phyloP scores from a whole-genome alignment of 2,329 filamentous ascomycete genomes.

The Hymenoscyphus scutula region DNA sequence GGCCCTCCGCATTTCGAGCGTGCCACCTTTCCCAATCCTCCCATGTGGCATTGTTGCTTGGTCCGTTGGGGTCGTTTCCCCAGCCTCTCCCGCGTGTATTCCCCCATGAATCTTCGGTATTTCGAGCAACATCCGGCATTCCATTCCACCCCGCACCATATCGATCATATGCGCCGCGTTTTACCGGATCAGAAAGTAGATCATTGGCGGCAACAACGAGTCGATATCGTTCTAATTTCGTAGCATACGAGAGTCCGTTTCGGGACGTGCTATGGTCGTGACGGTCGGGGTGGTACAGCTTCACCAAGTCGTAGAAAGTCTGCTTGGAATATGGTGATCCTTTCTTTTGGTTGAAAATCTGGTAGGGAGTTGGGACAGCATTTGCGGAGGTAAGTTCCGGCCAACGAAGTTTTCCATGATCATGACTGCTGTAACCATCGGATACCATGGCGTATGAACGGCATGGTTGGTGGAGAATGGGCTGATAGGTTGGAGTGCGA shows the following conservation, averaged over 20 bases:
- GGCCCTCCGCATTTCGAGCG: slow-evolving; percentile 46
- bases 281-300: slow-evolving; percentile 90
- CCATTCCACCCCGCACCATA: slow-evolving; percentile 78
- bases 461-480: slow-evolving; percentile 23
- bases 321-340: slow-evolving; percentile 74
- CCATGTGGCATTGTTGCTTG: slow-evolving; percentile 84
- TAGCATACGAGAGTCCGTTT: slow-evolving; percentile 53
- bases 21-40: slow-evolving; percentile 94
- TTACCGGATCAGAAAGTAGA: slow-evolving; percentile 77
- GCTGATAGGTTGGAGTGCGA: slow-evolving; percentile 13
- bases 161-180: slow-evolving; percentile 77
- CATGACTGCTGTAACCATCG: slow-evolving; percentile 38
- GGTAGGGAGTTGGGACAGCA: slow-evolving; percentile 68
- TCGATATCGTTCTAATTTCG: slow-evolving; percentile 83
- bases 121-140: slow-evolving; percentile 37
- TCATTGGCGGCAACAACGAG: slow-evolving; percentile 85
- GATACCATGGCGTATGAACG: slow-evolving; percentile 40
- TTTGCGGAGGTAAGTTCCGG: slow-evolving; percentile 34
- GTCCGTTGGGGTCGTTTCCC: slow-evolving; percentile 38
- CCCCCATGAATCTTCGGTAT: slow-evolving; percentile 31
- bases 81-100: slow-evolving; percentile 26
- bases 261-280: slow-evolving; percentile 40
- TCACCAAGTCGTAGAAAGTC: slow-evolving; percentile 87
- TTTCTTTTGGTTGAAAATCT: slow-evolving; percentile 67
- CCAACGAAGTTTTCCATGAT: slow-evolving; percentile 34